A percentile compares a stretch with the other conserved stretches of the same genome.
Conservation (phyloP, 371 early-diverging fungal species). For the Zychaea mexicana region DNA sequence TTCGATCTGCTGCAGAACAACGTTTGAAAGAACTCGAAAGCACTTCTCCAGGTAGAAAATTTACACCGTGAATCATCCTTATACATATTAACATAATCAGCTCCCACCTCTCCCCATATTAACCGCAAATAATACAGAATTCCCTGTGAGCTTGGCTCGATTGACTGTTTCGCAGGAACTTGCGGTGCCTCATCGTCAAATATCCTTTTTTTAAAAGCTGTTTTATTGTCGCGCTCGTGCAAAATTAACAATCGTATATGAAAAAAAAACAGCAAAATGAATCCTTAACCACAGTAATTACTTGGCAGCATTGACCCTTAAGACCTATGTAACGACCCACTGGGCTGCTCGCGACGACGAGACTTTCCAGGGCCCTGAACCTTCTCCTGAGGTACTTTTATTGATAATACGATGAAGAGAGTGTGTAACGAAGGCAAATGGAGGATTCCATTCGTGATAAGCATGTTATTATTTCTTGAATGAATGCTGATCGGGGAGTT, state of each 20-base stretch:
- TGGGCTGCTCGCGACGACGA: conserved; percentile 73
- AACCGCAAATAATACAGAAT: conserved; percentile 39
- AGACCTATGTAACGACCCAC: conserved; percentile 74
- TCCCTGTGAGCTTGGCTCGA: conserved; percentile 68
- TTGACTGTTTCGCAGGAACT: conserved; percentile 69
- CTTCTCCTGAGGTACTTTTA: conserved; percentile 58
- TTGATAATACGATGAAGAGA: too few relatives aligned
- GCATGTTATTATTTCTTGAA: too few relatives aligned
- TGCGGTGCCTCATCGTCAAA: conserved; percentile 73
- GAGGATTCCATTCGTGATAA: too few relatives aligned
- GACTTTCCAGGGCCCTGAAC: conserved; percentile 61
- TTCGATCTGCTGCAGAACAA: conserved; percentile 72
- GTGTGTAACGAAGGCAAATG: too few relatives aligned
- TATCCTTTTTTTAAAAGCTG: conserved; percentile 50
- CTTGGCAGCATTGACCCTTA: conserved; percentile 80
- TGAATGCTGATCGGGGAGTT: too few relatives aligned
- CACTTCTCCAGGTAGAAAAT: conserved; percentile 57
- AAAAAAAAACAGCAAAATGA: not conserved
- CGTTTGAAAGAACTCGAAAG: conserved; percentile 67
- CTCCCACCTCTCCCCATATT: too few relatives aligned
- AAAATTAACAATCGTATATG: too few relatives aligned
- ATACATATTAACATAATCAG: not conserved
- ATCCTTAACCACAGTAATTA: conserved; percentile 42
- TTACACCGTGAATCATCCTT: not conserved
- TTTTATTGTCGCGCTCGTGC: too few relatives aligned